Conservation (phyloP, 495 filamentous ascomycete species). For the Chaetomidium leptoderma region DNA sequence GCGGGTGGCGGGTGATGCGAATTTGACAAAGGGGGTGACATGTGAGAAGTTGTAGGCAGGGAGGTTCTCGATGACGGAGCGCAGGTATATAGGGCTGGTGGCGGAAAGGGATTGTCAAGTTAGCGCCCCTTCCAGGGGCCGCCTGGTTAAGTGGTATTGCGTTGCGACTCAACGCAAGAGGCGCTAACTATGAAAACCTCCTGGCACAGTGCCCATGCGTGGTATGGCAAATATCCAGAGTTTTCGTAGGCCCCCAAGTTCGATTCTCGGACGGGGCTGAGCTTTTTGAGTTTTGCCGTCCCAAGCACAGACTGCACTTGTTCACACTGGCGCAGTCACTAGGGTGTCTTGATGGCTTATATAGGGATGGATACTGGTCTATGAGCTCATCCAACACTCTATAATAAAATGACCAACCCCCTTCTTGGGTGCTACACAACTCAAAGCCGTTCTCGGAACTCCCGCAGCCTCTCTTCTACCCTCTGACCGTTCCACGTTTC, state of each 20-base stretch:
- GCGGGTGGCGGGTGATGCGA: background rate
- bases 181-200: background rate
- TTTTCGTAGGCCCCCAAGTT: background rate
- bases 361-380: too few species aligned
- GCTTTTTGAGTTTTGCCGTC: background rate
- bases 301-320: background rate
- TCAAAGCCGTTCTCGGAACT: constrained; percentile 40
- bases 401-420: background rate
- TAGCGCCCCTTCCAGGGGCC: background rate
- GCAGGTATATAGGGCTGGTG: background rate
- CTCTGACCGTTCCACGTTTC: constrained; percentile 75
- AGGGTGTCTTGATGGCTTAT: background rate
- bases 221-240: background rate
- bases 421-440: background rate
- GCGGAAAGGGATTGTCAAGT: background rate
- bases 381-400: background rate
- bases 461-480: constrained; percentile 52
- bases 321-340: background rate
- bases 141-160: background rate
- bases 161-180: constrained; percentile 2
- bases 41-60: background rate
- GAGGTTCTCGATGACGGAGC: background rate
- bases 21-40: background rate
- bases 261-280: background rate
- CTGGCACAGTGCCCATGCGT: background rate